Evolutionary conservation across 2,329 filamentous ascomycete species (phyloP).

Genomic region (Fusarium multiceps): DNA sequence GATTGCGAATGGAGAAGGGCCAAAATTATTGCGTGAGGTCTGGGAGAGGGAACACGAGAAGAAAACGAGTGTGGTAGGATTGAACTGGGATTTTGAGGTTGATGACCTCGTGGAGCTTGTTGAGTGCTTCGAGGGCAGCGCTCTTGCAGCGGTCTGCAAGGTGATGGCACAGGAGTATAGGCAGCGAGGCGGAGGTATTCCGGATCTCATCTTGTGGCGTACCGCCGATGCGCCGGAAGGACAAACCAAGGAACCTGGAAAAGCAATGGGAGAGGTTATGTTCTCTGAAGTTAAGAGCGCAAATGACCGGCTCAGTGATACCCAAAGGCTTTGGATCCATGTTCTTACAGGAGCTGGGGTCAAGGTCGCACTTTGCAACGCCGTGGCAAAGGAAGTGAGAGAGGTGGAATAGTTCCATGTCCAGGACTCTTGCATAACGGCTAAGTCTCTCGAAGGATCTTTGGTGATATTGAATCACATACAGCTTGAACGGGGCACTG

Average conservation of each 20-base stretch:
- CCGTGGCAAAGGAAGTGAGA: conserved; percentile 64
- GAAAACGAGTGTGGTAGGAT: conserved; percentile 86
- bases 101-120: conserved; percentile 84
- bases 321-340: conserved; percentile 96
- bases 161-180: conserved; percentile 96
- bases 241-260: conserved; percentile 44
- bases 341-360: conserved; percentile 88
- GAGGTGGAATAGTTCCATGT: conserved; percentile 51
- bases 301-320: conserved; percentile 95
- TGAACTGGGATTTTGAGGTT: conserved; percentile 89
- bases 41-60: conserved; percentile 75
- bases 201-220: conserved; percentile 92
- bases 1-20: conserved; percentile 84
- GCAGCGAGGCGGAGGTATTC: conserved; percentile 85
- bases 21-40: conserved; percentile 72
- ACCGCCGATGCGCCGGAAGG: conserved; percentile 45
- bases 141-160: conserved; percentile 86
- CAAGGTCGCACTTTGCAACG: conserved; percentile 82
- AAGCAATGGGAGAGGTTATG: conserved; percentile 70
- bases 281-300: conserved; percentile 84
- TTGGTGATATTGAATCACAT: conserved; percentile 28
- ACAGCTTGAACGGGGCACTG: conserved; percentile 21
- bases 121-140: conserved; percentile 80
- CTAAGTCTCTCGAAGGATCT: conserved; percentile 9
- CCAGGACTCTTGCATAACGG: conserved; percentile 18